Base-by-base conservation (phyloP, 1,284 basidiomycete species). In the Microbotryum silenes-acaulis region DNA sequence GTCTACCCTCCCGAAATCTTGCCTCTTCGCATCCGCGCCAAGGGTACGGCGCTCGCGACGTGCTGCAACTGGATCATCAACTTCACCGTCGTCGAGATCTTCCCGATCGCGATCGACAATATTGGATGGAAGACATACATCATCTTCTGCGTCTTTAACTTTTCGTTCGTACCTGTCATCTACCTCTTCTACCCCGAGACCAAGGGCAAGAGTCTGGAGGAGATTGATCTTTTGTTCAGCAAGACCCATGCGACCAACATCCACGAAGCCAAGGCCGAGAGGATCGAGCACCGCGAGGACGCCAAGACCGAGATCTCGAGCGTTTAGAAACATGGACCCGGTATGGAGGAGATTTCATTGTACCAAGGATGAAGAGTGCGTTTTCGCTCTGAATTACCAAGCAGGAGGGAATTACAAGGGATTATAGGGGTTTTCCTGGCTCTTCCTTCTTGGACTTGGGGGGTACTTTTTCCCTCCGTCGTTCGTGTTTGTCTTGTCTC, bases 1-100 rank as follows among this genome's bases (percentile, higher is more conserved):
- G 70, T 72, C 1, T 75, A 74, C 57, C 71, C 74, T 2, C 69
- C 72, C 29, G 73, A 74, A 60, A 73, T 75, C 51, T 60, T 72
- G 27, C 72, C 72, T 0, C 63, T 74, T 9, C 57, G 66, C 18
- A 68, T 73, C 51, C 63, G 73, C 25, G 69, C 69, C 23, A 73
- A 73, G 59, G 74, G 74, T 7, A 67, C 70, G 2, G 65, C 73
- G 14, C 66, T 74, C 44, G 70, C 72, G 3, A 75, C 74, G 4
- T 71, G 71, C 31, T 70, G 66, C 57, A 73, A 75, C 59, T 73
- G 70, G 70, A 65, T 72, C 45, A 68, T 64, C 56, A 73, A 70
- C 61, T 73, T 72, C 57, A 64, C 63, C 37, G 61, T 61, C 9
- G 58, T 52, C 51, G 54, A 61, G 59, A 64, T 73, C 25, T 67